These are phyloP conservation scores for Daedaleopsis sinensis DNA, from an alignment of 768 basidiomycete genomes.

Conservation along the genomic window DNA sequence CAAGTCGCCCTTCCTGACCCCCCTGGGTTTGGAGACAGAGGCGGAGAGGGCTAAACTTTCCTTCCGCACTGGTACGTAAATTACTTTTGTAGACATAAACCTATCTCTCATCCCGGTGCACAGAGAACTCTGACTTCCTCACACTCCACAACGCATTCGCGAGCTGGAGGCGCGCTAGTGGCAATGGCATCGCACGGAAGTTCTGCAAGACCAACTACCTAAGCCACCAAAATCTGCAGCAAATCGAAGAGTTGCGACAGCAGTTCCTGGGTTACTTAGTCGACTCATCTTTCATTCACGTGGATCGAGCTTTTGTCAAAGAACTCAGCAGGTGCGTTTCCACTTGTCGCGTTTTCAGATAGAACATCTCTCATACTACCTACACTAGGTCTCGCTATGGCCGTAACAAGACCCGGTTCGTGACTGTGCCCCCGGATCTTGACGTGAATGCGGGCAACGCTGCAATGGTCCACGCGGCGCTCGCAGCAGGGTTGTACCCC, in stretches of 20 bases:
- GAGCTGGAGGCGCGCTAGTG: conserved; percentile 80
- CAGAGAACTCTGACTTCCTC: conserved; percentile 94
- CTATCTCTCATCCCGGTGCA: not conserved
- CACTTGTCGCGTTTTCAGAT: not conserved
- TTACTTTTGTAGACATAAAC: not conserved
- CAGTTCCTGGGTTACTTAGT: conserved; percentile 78
- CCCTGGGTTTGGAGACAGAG: conserved; percentile 84
- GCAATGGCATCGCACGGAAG: conserved; percentile 63
- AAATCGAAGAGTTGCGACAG: conserved; percentile 94
- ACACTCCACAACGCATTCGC: conserved; percentile 91
- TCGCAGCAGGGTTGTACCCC: conserved; percentile 88
- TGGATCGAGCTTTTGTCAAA: conserved; percentile 61
- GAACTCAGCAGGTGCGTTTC: conserved; percentile 65
- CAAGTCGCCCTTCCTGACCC: conserved; percentile 91
- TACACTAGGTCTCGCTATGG: conserved; percentile 67
- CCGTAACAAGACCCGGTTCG: conserved; percentile 75
- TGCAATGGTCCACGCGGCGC: conserved; percentile 74
- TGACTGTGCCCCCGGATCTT: conserved; percentile 69
- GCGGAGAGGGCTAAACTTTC: conserved; percentile 81
- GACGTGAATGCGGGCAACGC: conserved; percentile 70
- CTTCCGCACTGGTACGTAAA: conserved; percentile 72
- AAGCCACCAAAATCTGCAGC: conserved; percentile 91
- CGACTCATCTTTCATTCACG: conserved; percentile 83
- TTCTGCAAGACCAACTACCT: conserved; percentile 84
- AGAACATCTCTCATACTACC: not conserved